Base-by-base conservation (phyloP, 768 basidiomycete species). In the Lactarius hengduanensis region DNA sequence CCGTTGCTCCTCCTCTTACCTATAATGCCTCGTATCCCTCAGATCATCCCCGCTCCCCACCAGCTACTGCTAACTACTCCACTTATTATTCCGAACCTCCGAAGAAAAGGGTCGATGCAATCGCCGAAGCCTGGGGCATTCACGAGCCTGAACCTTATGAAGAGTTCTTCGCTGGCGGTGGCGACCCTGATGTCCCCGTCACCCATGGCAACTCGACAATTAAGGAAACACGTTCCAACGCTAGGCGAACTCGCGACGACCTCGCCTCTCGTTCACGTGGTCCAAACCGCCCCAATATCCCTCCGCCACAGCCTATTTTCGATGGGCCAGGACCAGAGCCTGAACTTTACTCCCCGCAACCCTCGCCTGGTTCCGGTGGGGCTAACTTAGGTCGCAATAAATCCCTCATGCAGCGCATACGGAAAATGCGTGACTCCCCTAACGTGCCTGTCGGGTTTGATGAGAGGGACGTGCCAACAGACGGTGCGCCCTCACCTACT, bases 61-160 rank as follows among this genome's bases (percentile, higher is more conserved):
- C 61, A 28, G 64, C 34, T 22, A 5, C 62, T 22, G 4, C 45
- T 53, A 64, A 62, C 40, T 64, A 64, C 43, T 2, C 69, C 56
- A 63, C 57, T 26, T 71, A 74, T 53, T 80, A 80, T 72, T 74
- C 76, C 62, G 82, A 85, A 66, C 83, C 84, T 10, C 85, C 88
- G 40, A 92, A 92, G 85, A 92, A 91, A 78, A 91, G 91, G 73
- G 87, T 91, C 40, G 91, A 94, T 71, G 91, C 90, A 43, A 87
- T 95, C 65, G 92, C 92, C 56, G 93, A 94, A 76, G 93, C 93
- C 1, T 94, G 93, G 93, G 93, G 93, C 43, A 92, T 92, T 59
- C 91, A 93, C 71, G 93, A 94, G 72, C 93, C 93, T 5, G 93
- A 95, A 73, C 93, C 93, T 8, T 94, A 84, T 72, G 92, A 95